phyloP scores from a whole-genome alignment of 129 eudicot species.

The carrot (Daucus carota) region DNA sequence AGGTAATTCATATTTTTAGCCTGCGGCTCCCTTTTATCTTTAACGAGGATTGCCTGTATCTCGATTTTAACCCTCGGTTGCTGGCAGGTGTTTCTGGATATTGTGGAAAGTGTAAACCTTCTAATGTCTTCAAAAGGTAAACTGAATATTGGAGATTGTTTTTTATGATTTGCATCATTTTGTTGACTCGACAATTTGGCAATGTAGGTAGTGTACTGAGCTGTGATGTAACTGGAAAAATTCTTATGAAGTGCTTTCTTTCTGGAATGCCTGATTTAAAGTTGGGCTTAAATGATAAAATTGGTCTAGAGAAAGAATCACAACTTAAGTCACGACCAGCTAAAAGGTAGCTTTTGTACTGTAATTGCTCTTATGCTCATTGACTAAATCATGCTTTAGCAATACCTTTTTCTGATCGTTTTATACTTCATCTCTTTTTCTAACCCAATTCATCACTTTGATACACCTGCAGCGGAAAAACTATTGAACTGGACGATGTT shows the following conservation, averaged over 20 bases:
- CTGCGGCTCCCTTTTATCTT: neutral
- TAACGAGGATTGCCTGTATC: neutral
- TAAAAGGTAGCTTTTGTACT: conserved; percentile 52
- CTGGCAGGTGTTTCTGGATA: conserved; percentile 78
- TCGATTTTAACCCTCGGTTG: conserved; percentile 3
- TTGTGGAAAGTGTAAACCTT: conserved; percentile 98
- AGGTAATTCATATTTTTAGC: conserved; percentile 33
- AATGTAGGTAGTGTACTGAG: conserved; percentile 78
- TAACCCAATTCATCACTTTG: conserved; percentile 13
- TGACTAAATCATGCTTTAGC: neutral
- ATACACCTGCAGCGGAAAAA: conserved; percentile 70
- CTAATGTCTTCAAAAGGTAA: conserved; percentile 99
- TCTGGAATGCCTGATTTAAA: conserved; percentile 99
- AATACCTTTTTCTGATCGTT: neutral
- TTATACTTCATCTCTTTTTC: neutral
- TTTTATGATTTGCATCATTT: neutral
- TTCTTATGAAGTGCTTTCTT: conserved; percentile 98
- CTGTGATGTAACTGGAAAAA: conserved; percentile 96
- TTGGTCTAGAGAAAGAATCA: conserved; percentile 95
- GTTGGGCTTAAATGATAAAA: conserved; percentile 92
- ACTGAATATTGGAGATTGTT: neutral
- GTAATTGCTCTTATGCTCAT: neutral
- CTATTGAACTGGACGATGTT: conserved; percentile 97
- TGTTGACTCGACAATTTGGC: conserved; percentile 9
- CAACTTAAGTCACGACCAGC: conserved; percentile 89